Percentiles rank a stretch among this genome's conserved stretches.
Conservation (phyloP, 129 eudicot species). For the Apium graveolens region DNA sequence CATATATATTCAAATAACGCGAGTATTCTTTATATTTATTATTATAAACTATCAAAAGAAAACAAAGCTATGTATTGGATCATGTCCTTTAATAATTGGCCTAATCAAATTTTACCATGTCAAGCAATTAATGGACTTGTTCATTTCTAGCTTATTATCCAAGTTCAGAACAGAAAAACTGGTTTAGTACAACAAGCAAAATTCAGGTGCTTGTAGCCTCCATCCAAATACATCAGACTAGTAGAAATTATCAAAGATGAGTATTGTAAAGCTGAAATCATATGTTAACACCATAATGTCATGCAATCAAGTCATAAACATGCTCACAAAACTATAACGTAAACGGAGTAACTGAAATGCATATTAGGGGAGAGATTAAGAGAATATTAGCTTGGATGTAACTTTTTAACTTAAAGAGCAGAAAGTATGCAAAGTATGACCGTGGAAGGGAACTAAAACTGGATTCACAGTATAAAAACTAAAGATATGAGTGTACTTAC, state of each 20-base stretch:
- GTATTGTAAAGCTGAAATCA: background rate
- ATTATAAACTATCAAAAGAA: background rate
- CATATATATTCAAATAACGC: background rate
- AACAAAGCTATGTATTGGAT: no score
- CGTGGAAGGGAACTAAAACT: background rate
- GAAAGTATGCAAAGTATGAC: background rate
- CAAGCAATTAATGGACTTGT: background rate
- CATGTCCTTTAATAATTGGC: background rate
- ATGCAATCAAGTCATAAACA: background rate
- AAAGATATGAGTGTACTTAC: constrained; percentile 1
- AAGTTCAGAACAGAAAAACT: background rate
- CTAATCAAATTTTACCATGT: background rate
- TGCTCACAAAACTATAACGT: background rate
- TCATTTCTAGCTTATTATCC: background rate
- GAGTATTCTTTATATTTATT: background rate
- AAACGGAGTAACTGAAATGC: background rate
- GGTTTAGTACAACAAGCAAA: background rate
- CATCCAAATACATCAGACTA: background rate
- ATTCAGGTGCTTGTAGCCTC: background rate
- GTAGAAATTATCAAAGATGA: background rate
- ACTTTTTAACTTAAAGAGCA: background rate
- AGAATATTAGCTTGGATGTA: background rate
- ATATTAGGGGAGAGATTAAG: background rate
- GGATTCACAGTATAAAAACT: background rate
- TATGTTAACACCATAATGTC: background rate